Base-by-base conservation (phyloP, 106 monocot genomes). In the Dendrobium chrysotoxum region DNA sequence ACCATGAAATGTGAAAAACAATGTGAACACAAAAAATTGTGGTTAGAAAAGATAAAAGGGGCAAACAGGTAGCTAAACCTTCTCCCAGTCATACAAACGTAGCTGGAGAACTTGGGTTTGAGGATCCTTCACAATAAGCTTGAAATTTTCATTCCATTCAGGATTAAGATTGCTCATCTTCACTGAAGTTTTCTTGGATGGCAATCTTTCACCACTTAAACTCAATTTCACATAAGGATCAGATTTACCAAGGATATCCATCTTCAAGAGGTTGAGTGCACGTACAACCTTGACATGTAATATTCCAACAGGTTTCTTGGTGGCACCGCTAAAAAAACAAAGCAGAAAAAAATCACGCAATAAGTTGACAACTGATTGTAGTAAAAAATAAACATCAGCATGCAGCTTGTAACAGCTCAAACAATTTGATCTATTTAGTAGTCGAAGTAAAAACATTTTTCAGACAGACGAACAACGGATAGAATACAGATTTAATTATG, bases 211-310 rank as follows among this genome's bases (percentile, higher is more conserved):
- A 17, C 91, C 93, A 78, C 93, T 96, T 78, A 96, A 80, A 30
- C 90, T 88, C 55, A 96, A 85, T 75, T 90, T 88, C 30, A 96
- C 96, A 76, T 96, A 96, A 18, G 94, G 96, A 40, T 96, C 94
- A 42, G 96, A 96, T 90, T 96, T 96, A 20, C 96, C 94, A 58
- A 94, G 82, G 23, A 94, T 78, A 80, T 96, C 96, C 96, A 96
- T 96, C 77, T 96, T 96, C 44, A 68, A 78, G n/a, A 96, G 93
- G 81, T 93, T 92, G 42, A 89, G 21, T 54, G 94, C 96, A 31
- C 90, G 88, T 18, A 94, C 80, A 64, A 96, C 86, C 80, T 90
- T 96, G 30, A 96, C 96, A 76, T 86, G 90, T 80, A 96, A 79
- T 82, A 94, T 89, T 38, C 96, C 96, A 26, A 94, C 96, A 44